A percentile compares a stretch with the other conserved stretches of the same genome.
These are phyloP conservation scores for Ceratocystis harringtonii DNA, from an alignment of 2,329 filamentous ascomycete species.

Conservation along the genomic window DNA sequence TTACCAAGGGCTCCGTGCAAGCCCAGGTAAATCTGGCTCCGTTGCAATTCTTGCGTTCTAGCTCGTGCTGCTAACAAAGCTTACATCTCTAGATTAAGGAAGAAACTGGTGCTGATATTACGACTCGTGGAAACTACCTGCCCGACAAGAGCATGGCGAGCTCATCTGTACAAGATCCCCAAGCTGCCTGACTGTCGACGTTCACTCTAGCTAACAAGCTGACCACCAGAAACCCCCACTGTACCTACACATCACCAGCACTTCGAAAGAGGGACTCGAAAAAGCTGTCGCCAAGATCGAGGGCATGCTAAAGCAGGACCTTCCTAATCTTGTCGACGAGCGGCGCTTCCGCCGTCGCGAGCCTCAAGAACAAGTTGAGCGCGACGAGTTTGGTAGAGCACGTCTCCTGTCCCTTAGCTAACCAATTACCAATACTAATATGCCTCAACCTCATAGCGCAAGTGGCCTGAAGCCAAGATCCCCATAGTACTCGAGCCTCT, in stretches of 20 bases:
- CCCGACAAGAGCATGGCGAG: conserved; percentile 97
- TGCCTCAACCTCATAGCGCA: conserved; percentile 44
- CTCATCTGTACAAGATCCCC: conserved; percentile 53
- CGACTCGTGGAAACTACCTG: conserved; percentile 88
- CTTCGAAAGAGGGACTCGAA: conserved; percentile 79
- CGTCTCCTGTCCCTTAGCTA: conserved; percentile 10
- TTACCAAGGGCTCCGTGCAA: conserved; percentile 94
- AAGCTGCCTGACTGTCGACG: too few relatives aligned
- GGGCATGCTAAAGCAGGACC: conserved; percentile 88
- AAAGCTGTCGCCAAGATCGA: conserved; percentile 77
- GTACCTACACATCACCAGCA: conserved; percentile 91
- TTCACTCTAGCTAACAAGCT: neutral
- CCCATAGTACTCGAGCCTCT: conserved; percentile 81
- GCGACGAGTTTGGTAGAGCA: conserved; percentile 83
- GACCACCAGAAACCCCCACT: conserved; percentile 65
- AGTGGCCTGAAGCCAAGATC: conserved; percentile 97
- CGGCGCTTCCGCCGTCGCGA: conserved; percentile 77
- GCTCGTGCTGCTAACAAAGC: neutral
- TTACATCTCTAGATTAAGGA: conserved; percentile 73
- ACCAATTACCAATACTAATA: conserved; percentile 11
- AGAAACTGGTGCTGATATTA: conserved; percentile 99
- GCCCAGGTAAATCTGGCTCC: conserved; percentile 69
- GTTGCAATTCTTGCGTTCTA: neutral
- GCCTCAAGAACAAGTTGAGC: conserved; percentile 61
- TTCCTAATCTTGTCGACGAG: conserved; percentile 90